These are phyloP conservation scores for Licmophora abbreviata DNA, from an alignment of 108 stramenopile species.

Conservation along the genomic window DNA sequence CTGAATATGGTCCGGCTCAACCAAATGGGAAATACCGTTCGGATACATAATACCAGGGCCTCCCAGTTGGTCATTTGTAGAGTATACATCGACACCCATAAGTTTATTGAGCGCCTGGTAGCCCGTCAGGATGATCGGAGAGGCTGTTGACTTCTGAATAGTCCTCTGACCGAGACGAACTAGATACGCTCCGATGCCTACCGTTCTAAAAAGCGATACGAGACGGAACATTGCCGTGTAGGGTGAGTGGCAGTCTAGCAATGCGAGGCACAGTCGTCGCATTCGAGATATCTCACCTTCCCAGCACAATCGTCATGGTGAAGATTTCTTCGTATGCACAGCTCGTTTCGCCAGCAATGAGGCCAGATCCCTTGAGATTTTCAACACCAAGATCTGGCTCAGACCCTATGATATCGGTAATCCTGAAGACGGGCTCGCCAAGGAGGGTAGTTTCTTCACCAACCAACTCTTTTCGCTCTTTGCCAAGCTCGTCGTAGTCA, in stretches of 20 bases:
- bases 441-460: constrained; percentile 36
- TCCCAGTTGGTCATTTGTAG: constrained; percentile 98
- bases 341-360: constrained; percentile 98
- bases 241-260: background rate
- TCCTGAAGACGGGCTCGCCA: constrained; percentile 59
- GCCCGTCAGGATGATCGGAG: constrained; percentile 98
- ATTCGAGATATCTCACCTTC: constrained; percentile 24
- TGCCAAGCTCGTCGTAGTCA: constrained; percentile 66
- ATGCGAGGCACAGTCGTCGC: background rate
- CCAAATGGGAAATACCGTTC: constrained; percentile 95
- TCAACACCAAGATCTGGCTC: constrained; percentile 98
- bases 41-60: constrained; percentile 96
- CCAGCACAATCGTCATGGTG: constrained; percentile 94
- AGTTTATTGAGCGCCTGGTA: constrained; percentile 99
- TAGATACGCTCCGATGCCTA: constrained; percentile 99
- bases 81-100: constrained; percentile 98
- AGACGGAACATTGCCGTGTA: background rate
- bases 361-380: constrained; percentile 95
- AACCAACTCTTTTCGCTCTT: constrained; percentile 26
- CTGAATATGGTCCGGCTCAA: constrained; percentile 87
- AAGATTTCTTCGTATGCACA: constrained; percentile 94
- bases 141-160: constrained; percentile 90
- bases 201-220: constrained; percentile 46
- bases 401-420: constrained; percentile 92
- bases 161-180: constrained; percentile 96